Conservation (phyloP, 805 yeast species). For the Spathaspora sp. region DNA sequence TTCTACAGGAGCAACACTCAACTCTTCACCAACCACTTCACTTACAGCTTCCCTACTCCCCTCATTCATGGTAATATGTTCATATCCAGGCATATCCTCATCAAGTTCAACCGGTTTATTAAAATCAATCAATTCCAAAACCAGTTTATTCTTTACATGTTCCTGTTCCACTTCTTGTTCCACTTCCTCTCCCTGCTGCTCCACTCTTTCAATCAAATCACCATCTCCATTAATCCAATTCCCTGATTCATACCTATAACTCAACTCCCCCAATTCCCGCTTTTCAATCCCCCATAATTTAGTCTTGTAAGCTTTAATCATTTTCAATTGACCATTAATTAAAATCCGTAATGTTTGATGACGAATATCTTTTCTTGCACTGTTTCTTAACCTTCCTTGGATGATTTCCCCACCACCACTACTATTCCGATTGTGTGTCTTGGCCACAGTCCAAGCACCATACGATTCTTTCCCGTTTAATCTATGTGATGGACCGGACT, state of each 20-base stretch:
- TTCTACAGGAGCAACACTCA: constrained; percentile 23
- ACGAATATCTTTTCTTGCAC: constrained; percentile 45
- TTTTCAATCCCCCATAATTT: constrained; percentile 92
- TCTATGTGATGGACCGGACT: constrained; percentile 22
- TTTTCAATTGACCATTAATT: constrained; percentile 54
- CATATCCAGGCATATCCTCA: constrained; percentile 11
- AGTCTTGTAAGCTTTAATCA: constrained; percentile 60
- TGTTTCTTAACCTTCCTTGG: constrained; percentile 60
- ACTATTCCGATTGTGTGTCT: constrained; percentile 9
- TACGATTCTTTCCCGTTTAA: constrained; percentile 34
- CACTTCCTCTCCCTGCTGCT: constrained; percentile 2
- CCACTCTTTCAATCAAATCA: constrained; percentile 60
- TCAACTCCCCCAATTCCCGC: constrained; percentile 61
- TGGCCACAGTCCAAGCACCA: constrained; percentile 30
- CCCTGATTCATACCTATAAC: constrained; percentile 57
- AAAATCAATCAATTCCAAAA: constrained; percentile 30
- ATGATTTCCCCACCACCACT: constrained; percentile 39
- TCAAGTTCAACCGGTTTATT: constrained; percentile 34
- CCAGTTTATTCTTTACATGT: constrained; percentile 22
- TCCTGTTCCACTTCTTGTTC: constrained; percentile 22
- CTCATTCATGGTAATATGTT: constrained; percentile 6
- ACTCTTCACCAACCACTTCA: constrained; percentile 25
- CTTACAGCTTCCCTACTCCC: constrained; percentile 28
- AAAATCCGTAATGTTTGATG: constrained; percentile 63
- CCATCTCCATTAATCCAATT: constrained; percentile 79